Conservation (phyloP, 2,329 filamentous ascomycete species). For the Blastomyces emzantsi region DNA sequence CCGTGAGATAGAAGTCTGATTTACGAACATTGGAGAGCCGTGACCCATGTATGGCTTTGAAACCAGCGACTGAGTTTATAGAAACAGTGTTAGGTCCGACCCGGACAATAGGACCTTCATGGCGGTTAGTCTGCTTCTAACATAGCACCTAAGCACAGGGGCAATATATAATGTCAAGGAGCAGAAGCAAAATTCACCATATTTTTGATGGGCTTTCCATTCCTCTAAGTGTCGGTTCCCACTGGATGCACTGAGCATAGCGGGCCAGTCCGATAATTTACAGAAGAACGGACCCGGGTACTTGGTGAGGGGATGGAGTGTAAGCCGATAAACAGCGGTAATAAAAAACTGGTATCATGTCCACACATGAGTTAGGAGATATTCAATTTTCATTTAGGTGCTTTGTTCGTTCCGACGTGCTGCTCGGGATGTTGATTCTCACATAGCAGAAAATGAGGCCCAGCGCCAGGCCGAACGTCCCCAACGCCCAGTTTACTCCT, state of each 20-base stretch:
- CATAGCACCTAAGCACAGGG: background rate
- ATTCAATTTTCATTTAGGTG: background rate
- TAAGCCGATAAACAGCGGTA: slow-evolving; percentile 13
- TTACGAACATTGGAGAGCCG: slow-evolving; percentile 21
- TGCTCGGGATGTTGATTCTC: background rate
- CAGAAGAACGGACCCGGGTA: slow-evolving; percentile 16
- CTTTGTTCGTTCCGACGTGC: background rate
- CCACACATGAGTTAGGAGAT: background rate
- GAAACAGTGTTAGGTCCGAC: slow-evolving; percentile 69
- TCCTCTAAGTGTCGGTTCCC: slow-evolving; percentile 15
- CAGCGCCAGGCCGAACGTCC: background rate
- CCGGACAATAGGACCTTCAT: slow-evolving; percentile 51
- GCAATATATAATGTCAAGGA: background rate
- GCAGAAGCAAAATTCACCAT: slow-evolving; percentile 26
- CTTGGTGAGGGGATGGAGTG: slow-evolving; percentile 16
- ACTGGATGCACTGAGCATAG: slow-evolving; percentile 9
- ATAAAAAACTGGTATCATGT: background rate
- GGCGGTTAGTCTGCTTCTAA: background rate
- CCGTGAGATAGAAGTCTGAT: slow-evolving; percentile 28
- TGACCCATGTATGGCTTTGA: slow-evolving; percentile 47
- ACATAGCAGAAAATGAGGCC: background rate
- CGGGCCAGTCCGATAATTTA: slow-evolving; percentile 12
- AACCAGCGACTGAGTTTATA: slow-evolving; percentile 62
- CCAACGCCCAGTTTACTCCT: background rate
- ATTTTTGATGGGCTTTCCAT: slow-evolving; percentile 16